A percentile compares a stretch with the other conserved stretches of the same genome.
Conservation (phyloP, 148 eudicot species). For the Diospyros lotus region DNA sequence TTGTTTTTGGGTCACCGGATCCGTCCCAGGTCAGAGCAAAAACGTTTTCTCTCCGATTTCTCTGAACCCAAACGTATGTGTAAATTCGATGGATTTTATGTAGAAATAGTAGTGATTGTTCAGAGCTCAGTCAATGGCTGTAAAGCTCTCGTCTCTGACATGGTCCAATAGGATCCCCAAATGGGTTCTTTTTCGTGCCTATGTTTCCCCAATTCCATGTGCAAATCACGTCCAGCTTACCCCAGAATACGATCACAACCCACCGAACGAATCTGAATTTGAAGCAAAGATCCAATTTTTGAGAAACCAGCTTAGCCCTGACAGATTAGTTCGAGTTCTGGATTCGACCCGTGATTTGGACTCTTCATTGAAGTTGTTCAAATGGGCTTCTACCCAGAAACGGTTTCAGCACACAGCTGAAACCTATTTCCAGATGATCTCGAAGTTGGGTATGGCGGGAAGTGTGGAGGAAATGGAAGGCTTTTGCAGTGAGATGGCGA, state of each 20-base stretch:
- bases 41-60: neutral
- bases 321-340: constrained; percentile 42
- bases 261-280: constrained; percentile 17
- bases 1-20: neutral
- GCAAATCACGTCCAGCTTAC: constrained; percentile 19
- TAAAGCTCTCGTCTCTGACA: constrained; percentile 34
- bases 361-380: constrained; percentile 57
- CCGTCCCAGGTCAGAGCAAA: constrained; percentile 9
- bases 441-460: constrained; percentile 60
- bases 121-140: constrained; percentile 29
- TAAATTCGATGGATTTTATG: neutral
- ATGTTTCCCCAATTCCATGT: constrained; percentile 41
- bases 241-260: constrained; percentile 26
- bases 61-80: neutral
- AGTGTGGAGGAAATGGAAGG: constrained; percentile 59
- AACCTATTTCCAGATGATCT: constrained; percentile 47
- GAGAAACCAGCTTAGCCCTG: constrained; percentile 48
- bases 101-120: neutral
- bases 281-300: constrained; percentile 41
- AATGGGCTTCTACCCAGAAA: constrained; percentile 69
- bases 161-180: constrained; percentile 33
- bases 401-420: constrained; percentile 42
- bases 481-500: constrained; percentile 55
- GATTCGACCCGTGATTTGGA: constrained; percentile 48
- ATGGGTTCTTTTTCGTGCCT: constrained; percentile 30